These are phyloP conservation scores for Trichocomaceae sp. DNA, from an alignment of 2,329 filamentous ascomycete genomes.

Conservation along the genomic window DNA sequence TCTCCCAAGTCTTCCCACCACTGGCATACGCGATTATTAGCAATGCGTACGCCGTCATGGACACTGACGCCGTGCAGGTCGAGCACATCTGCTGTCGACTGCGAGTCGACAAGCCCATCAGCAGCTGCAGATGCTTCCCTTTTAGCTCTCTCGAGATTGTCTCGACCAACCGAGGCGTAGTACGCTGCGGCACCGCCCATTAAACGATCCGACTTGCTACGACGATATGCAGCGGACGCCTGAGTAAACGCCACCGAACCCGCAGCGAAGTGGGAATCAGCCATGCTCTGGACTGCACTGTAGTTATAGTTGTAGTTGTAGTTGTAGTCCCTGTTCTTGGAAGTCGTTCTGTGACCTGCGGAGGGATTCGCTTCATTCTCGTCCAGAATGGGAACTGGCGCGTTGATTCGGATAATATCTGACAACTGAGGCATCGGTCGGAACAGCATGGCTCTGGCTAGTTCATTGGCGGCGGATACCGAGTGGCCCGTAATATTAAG, in stretches of 20 bases:
- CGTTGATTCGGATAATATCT: constrained; percentile 41
- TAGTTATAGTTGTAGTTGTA: constrained; percentile 20
- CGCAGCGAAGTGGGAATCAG: constrained; percentile 42
- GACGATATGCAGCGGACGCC: constrained; percentile 53
- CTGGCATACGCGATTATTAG: constrained; percentile 54
- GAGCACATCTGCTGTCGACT: constrained; percentile 56
- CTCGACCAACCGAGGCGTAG: constrained; percentile 65
- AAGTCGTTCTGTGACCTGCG: constrained; percentile 9
- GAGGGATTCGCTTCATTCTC: constrained; percentile 19
- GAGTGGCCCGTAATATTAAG: constrained; percentile 53
- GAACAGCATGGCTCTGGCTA: constrained; percentile 50
- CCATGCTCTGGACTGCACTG: constrained; percentile 29
- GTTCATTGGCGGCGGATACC: constrained; percentile 51
- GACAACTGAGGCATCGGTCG: constrained; percentile 27
- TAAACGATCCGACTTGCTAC: constrained; percentile 61
- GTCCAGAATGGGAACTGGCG: constrained; percentile 20
- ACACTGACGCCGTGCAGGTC: constrained; percentile 84
- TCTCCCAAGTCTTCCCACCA: constrained; percentile 78
- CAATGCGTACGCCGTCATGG: constrained; percentile 72
- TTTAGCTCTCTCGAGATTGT: constrained; percentile 54
- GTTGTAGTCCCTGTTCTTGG: constrained; percentile 18
- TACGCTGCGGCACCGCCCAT: constrained; percentile 70
- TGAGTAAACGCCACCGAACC: constrained; percentile 49
- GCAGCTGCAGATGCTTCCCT: constrained; percentile 59
- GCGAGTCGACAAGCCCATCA: constrained; percentile 60